Evolutionary conservation across 805 yeast genomes (phyloP).

Genomic region (Barnettozyma vustinii): DNA sequence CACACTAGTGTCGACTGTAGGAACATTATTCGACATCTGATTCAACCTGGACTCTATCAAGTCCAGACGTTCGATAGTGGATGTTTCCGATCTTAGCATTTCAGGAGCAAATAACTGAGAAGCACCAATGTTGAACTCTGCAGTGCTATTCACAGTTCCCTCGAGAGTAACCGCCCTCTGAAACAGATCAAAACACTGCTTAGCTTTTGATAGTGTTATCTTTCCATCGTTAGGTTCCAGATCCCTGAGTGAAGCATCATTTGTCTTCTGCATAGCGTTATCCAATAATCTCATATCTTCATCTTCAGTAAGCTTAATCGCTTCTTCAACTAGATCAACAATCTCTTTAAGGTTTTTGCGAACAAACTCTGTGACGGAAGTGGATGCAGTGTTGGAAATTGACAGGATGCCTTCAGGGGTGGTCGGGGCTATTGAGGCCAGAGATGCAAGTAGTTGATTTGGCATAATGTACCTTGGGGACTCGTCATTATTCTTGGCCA

Average conservation of each 20-base stretch:
- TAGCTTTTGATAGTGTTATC: conserved; percentile 10
- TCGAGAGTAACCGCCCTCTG: not conserved
- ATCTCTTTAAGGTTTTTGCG: conserved; percentile 52
- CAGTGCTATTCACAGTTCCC: not conserved
- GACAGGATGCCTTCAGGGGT: conserved; percentile 50
- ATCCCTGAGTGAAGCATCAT: not conserved
- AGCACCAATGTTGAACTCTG: not conserved
- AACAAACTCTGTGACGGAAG: conserved; percentile 46
- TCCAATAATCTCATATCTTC: conserved; percentile 33
- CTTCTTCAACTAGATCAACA: conserved; percentile 46
- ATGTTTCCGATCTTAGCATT: not conserved
- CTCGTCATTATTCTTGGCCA: conserved; percentile 78
- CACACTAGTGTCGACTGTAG: not conserved
- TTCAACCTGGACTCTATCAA: conserved; percentile 5
- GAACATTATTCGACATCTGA: not conserved
- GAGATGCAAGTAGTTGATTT: conserved; percentile 62
- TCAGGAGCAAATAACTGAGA: conserved; percentile 4
- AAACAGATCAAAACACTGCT: conserved; percentile 9
- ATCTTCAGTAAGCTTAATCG: conserved; percentile 21
- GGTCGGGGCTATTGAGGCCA: conserved; percentile 55
- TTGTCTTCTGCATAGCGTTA: not conserved
- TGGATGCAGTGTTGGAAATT: conserved; percentile 28
- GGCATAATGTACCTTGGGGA: conserved; percentile 80
- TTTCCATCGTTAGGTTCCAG: not conserved
- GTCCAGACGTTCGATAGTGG: not conserved